These are phyloP conservation scores for Echeveria elegans DNA, from an alignment of 164 flowering plant species.

Conservation along the genomic window DNA sequence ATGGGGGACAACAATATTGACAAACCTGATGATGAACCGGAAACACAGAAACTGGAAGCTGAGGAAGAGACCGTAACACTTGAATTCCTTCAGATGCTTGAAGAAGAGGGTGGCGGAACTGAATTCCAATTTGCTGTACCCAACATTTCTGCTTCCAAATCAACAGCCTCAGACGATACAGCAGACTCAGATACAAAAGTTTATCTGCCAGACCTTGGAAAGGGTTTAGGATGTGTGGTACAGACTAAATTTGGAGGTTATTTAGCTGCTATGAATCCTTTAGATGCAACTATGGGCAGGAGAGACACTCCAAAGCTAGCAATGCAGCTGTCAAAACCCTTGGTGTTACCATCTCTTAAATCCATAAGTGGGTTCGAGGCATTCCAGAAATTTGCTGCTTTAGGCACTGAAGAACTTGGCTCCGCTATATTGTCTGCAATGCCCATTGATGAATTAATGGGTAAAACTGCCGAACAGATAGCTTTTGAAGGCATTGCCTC, in stretches of 20 bases:
- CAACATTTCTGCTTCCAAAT: conserved; percentile 20
- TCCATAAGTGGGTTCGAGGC: conserved; percentile 54
- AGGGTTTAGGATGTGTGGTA: conserved; percentile 74
- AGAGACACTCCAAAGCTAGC: conserved; percentile 83
- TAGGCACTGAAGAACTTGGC: conserved; percentile 54
- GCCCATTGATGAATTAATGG: conserved; percentile 70
- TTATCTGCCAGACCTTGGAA: conserved; percentile 65
- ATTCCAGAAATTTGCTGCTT: conserved; percentile 60
- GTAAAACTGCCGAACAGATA: conserved; percentile 86
- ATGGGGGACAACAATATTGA: conserved; percentile 35
- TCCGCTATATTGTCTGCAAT: conserved; percentile 43
- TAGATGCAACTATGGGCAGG: conserved; percentile 35
- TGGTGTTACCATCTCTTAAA: conserved; percentile 34
- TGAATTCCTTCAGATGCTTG: conserved; percentile 88
- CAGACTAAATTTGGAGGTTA: conserved; percentile 92
- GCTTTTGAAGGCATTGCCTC: conserved; percentile 96
- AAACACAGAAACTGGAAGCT: conserved; percentile 56
- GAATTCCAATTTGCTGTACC: conserved; percentile 18
- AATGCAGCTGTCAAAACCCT: conserved; percentile 75
- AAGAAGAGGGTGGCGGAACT: conserved; percentile 40
- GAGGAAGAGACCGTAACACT: conserved; percentile 84
- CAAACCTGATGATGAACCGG: conserved; percentile 36
- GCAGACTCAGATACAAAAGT: conserved; percentile 29
- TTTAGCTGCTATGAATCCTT: conserved; percentile 71
- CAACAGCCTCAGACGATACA: conserved; percentile 23